These are phyloP conservation scores for Buxus sempervirens DNA, from an alignment of 164 flowering plant genomes.

Conservation along the genomic window DNA sequence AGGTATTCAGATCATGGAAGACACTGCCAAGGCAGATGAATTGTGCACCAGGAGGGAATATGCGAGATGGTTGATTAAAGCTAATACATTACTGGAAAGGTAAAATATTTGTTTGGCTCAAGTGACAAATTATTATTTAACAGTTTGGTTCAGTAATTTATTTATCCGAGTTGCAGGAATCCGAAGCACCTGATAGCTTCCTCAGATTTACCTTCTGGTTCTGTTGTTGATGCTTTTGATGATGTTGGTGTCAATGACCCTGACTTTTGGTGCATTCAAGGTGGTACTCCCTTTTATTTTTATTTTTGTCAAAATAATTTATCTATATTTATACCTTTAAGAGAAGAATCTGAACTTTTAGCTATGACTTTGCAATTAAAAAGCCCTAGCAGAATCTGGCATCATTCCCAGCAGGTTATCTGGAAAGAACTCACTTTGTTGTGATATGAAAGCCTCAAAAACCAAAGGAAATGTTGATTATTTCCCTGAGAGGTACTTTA, in stretches of 20 bases:
- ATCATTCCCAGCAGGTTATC: conserved; percentile 69
- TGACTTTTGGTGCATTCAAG: conserved; percentile 71
- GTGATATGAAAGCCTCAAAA: conserved; percentile 20
- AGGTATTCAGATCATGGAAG: conserved; percentile 72
- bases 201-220: conserved; percentile 46
- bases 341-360: conserved; percentile 8
- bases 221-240: conserved; percentile 56
- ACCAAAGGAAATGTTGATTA: conserved; percentile 30
- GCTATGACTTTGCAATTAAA: conserved; percentile 10
- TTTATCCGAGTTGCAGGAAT: conserved; percentile 39
- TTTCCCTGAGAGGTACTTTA: conserved; percentile 68
- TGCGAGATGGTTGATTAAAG: conserved; percentile 79
- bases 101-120: conserved; percentile 19
- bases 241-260: conserved; percentile 62
- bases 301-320: neutral
- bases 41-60: conserved; percentile 87
- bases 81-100: conserved; percentile 71
- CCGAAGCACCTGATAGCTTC: conserved; percentile 48
- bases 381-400: conserved; percentile 93
- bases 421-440: conserved; percentile 16
- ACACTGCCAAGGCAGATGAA: conserved; percentile 49
- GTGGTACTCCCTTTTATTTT: conserved; percentile 29
- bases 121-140: neutral
- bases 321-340: neutral
- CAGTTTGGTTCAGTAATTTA: neutral